Base-by-base conservation (phyloP, 2,329 filamentous ascomycete species). In the Fonsecaea erecta region DNA sequence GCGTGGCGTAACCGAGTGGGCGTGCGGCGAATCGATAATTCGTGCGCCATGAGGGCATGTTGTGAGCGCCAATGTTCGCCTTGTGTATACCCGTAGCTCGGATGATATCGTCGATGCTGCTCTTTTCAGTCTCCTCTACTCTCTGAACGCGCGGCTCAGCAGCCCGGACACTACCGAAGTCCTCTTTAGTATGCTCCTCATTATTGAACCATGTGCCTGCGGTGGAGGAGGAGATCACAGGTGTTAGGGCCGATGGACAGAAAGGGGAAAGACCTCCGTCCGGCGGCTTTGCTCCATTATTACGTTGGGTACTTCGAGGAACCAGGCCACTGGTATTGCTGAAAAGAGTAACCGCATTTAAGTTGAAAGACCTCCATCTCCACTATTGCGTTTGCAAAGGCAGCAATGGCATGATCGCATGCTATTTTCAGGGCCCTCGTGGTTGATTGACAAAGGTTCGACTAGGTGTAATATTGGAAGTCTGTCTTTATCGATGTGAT, bases 401-500 rank as follows among this genome's bases (percentile, higher is more conserved):
- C 8, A 8, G 28, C 28, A 4, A 48, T 24, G 8, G 43, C 37
- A 21, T 30, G n/a, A n/a, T 58, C 55, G 55, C 14, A 16, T 58
- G 26, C 55, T 58, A 58, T 58, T 48, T 58, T 32, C 55, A 58
- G 55, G 18, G 11, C 24, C 37, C 55, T 46, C 55, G 55, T 58
- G 55, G 55, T 8, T 32, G 12, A n/a, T 43, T 21, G n/a, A 30
- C 21, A 11, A 2, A 8, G 24, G 14, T 34, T 43, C 21, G n/a
- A 12, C 2, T 58, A 46, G 11, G 24, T 8, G 26, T 53, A n/a
- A 16, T 34, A 53, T 34, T 34, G 51, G 9, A 53, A 34, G n/a
- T n/a, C 7, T n/a, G 30, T 53, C 26, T 34, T 30, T 34, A 53
- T 34, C 51, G 51, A 30, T 30, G 12, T 32, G 9, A 24, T 24